These are phyloP conservation scores for Suillus subluteus DNA, from an alignment of 768 basidiomycete genomes.

Conservation along the genomic window DNA sequence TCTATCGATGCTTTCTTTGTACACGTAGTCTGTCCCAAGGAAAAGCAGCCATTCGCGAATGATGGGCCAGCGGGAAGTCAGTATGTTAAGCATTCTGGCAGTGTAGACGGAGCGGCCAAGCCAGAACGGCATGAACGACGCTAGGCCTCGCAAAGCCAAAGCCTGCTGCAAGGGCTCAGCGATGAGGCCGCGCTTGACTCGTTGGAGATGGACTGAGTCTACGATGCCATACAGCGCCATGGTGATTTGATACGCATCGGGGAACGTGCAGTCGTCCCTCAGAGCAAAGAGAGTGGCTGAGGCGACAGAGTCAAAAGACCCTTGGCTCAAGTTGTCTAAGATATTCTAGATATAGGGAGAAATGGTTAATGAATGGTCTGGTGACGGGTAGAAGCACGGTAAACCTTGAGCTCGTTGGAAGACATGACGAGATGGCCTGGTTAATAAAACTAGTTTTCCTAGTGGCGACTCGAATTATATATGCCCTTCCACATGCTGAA, in stretches of 20 bases:
- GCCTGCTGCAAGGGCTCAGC: conserved; percentile 20
- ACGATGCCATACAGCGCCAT: conserved; percentile 25
- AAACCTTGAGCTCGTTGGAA: conserved; percentile 24
- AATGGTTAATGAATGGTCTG: background rate
- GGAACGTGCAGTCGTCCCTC: conserved; percentile 19
- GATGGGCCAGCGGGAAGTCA: conserved; percentile 23
- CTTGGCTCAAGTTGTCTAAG: conserved; percentile 25
- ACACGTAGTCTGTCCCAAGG: conserved; percentile 26
- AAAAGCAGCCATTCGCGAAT: conserved; percentile 31
- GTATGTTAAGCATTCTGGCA: conserved; percentile 7
- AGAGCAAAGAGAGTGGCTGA: conserved; percentile 26
- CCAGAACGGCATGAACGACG: conserved; percentile 17
- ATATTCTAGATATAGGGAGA: conserved; percentile 1
- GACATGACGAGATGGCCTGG: conserved; percentile 16
- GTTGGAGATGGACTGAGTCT: conserved; percentile 23
- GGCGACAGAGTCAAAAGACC: conserved; percentile 23
- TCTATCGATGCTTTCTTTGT: conserved; percentile 22
- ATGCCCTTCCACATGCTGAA: background rate
- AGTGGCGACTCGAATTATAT: background rate
- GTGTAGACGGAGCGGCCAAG: conserved; percentile 7
- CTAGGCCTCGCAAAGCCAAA: conserved; percentile 22
- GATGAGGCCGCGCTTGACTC: conserved; percentile 13
- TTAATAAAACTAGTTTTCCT: background rate
- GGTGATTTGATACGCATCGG: conserved; percentile 22
- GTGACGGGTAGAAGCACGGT: conserved; percentile 7